Evolutionary conservation across 129 eudicot species (phyloP).

Genomic region (Arctium lappa): DNA sequence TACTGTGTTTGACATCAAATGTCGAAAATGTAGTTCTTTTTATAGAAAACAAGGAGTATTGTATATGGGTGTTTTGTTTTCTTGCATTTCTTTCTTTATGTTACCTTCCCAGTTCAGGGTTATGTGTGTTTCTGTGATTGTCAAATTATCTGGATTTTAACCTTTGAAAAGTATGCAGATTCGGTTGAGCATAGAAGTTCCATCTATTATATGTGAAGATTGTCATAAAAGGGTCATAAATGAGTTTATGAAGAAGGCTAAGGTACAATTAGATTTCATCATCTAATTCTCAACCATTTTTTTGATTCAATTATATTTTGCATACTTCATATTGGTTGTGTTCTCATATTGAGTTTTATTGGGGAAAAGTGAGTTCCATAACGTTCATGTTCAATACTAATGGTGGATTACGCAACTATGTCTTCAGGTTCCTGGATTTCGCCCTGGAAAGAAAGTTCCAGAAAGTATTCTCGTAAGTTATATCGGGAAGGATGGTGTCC

Average conservation of each 20-base stretch:
- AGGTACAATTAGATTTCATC: slow-evolving; percentile 44
- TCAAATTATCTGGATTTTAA: neutral
- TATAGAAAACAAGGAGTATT: neutral
- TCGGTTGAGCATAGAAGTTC: slow-evolving; percentile 77
- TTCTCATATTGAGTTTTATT: neutral
- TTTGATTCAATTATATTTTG: neutral
- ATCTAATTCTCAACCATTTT: slow-evolving; percentile 1
- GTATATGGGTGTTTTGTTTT: neutral
- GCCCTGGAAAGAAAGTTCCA: slow-evolving; percentile 83
- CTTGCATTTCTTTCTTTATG: too few relatives aligned
- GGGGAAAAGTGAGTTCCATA: neutral
- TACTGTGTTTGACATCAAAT: neutral
- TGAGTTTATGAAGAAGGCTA: slow-evolving; percentile 63
- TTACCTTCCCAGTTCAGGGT: neutral
- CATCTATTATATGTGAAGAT: slow-evolving; percentile 77
- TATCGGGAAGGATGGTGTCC: slow-evolving; percentile 68
- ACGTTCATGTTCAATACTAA: neutral
- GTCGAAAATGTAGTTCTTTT: neutral
- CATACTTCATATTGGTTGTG: neutral
- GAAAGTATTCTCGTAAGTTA: slow-evolving; percentile 57
- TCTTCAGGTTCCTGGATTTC: slow-evolving; percentile 91
- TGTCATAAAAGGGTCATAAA: slow-evolving; percentile 59
- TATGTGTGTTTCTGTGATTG: neutral
- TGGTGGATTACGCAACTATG: neutral
- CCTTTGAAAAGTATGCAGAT: slow-evolving; percentile 52